Evolutionary conservation across 352 stramenopile genomes (phyloP).

Genomic region (Phytophthora cryptogea): DNA sequence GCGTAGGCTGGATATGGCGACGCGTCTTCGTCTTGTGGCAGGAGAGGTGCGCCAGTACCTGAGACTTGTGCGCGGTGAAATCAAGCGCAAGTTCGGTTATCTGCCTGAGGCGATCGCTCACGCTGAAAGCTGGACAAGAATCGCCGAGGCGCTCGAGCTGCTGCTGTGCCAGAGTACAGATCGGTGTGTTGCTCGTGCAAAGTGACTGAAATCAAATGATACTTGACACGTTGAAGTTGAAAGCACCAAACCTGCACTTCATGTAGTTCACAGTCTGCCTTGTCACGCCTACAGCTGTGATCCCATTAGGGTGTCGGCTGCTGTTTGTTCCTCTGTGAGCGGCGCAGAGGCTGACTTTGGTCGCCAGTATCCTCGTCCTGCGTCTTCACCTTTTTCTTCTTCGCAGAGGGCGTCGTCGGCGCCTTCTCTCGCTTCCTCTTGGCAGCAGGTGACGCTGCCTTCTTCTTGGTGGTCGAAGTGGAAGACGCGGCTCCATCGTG

Average conservation of each 20-base stretch:
- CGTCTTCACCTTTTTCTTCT: constrained; percentile 11
- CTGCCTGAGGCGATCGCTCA: constrained; percentile 78
- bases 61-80: constrained; percentile 67
- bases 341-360: constrained; percentile 17
- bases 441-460: constrained; percentile 8
- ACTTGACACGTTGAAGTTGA: constrained; percentile 26
- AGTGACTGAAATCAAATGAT: constrained; percentile 10
- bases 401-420: constrained; percentile 2
- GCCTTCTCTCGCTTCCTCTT: constrained; percentile 32
- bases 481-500: constrained; percentile 18
- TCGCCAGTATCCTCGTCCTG: constrained; percentile 10
- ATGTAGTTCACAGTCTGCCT: constrained; percentile 6
- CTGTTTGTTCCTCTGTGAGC: constrained; percentile 31
- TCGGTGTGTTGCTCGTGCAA: constrained; percentile 16
- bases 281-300: background rate
- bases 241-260: constrained; percentile 8
- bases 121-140: constrained; percentile 57
- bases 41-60: constrained; percentile 72
- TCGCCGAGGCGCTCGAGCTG: constrained; percentile 61
- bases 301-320: constrained; percentile 3
- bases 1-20: constrained; percentile 39
- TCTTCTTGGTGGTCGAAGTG: constrained; percentile 11
- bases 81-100: constrained; percentile 82
- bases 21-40: constrained; percentile 56
- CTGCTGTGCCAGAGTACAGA: constrained; percentile 41